phyloP scores from a whole-genome alignment of 345 rosid species.

The Cochlearia excelsa region DNA sequence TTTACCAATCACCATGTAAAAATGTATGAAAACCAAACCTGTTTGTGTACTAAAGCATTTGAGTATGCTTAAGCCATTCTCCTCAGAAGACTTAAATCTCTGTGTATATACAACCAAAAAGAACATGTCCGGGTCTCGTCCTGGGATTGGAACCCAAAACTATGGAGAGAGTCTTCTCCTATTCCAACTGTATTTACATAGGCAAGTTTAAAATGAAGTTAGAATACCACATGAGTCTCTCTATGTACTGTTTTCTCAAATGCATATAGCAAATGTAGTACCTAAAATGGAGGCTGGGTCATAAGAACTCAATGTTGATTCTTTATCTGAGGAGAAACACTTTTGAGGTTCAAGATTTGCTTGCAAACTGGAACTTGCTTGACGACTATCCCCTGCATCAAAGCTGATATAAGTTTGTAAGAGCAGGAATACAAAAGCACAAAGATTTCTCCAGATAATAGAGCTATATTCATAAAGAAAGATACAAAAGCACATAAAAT shows the following conservation, averaged over 20 bases:
- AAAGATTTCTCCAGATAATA: neutral
- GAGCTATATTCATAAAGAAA: slow-evolving; percentile 12
- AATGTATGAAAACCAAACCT: too few relatives aligned
- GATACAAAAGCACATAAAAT: slow-evolving; percentile 8
- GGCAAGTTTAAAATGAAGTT: too few relatives aligned
- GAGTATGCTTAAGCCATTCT: too few relatives aligned
- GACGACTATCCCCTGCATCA: slow-evolving; percentile 64
- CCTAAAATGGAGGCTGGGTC: slow-evolving; percentile 41
- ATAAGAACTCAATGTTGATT: slow-evolving; percentile 38
- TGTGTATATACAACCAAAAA: too few relatives aligned
- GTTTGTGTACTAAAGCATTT: too few relatives aligned
- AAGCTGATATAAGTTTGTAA: slow-evolving; percentile 26
- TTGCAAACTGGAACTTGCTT: slow-evolving; percentile 43
- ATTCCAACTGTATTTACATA: too few relatives aligned
- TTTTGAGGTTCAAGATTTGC: slow-evolving; percentile 36
- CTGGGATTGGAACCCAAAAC: too few relatives aligned
- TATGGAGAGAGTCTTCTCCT: too few relatives aligned
- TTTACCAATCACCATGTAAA: too few relatives aligned
- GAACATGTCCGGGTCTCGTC: too few relatives aligned
- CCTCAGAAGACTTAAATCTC: too few relatives aligned
- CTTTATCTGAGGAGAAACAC: slow-evolving; percentile 33
- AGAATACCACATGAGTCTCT: too few relatives aligned
- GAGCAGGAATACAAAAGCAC: slow-evolving; percentile 8
- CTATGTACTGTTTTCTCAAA: neutral
- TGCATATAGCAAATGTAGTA: slow-evolving; percentile 29